Evolutionary conservation across 306 rosid genomes (phyloP), one percentile per base, ranked within the genome.

Genomic region (Crotalaria pallida): DNA sequence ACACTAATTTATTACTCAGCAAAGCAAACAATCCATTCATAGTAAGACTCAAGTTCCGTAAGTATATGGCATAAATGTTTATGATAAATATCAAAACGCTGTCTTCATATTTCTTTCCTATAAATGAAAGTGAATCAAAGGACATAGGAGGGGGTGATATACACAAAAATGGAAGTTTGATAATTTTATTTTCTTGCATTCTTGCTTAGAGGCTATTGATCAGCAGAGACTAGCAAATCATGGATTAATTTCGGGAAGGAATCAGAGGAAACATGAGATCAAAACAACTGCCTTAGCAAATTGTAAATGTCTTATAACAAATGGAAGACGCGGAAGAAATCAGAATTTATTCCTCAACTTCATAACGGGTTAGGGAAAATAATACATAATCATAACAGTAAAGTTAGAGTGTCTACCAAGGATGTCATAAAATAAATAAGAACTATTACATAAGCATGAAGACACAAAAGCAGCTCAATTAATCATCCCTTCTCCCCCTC

Each of bases 381-480:
- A 40, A 5, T 55, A 18, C 71, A 17, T 62, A 50, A 44, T 27
- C 71, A 17, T 51, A 50, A 55, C 17, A 16, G 31, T 16, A 73
- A 51, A 16, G 38, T 7, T 33, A 34, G 31, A 0, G 6, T 15
- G 3, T 13, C 17, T 22, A 45, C 15, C 50, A 38, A 7, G 4
- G 56, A 65, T 8, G 33, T 17, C n/a, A 15, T 47, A 21, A 27
- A 49, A 60, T 21, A 27, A 49, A 60, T 21, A 59, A 71, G 50
- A 61, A 62, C 51, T 11, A 17, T 73, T 36, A 23, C 41, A 9
- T n/a, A 61, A 24, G 44, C 2, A 3, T 50, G 64, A 73, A 62
- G 62, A 23, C 34, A 52, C 15, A 52, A 13, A 72, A 63, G 58
- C 34, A 64, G 44, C 78, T 74, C 48, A 64, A 40, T 13, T 53